Conservation (phyloP, 2,329 filamentous ascomycete species). For the Clarireedia paspali region DNA sequence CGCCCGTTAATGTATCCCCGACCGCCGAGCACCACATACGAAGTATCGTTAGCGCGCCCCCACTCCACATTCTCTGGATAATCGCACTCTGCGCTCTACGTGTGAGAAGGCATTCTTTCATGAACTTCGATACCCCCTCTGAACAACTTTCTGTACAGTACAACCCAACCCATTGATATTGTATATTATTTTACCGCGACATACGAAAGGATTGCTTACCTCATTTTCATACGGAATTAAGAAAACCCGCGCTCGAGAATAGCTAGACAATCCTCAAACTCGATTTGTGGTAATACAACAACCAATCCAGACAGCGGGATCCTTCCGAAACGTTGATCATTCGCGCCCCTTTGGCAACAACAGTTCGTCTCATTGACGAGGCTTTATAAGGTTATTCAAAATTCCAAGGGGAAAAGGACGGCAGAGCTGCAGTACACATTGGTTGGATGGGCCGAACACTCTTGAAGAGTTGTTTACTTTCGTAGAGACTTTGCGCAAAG, state of each 20-base stretch:
- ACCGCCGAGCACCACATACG: neutral
- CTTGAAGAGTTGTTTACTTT: neutral
- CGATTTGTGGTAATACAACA: neutral
- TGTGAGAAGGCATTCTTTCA: neutral
- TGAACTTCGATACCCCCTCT: neutral
- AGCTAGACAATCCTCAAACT: slow-evolving; percentile 4
- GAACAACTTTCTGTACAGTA: neutral
- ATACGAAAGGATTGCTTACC: neutral
- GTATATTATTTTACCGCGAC: no score
- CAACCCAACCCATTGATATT: no score
- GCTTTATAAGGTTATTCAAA: neutral
- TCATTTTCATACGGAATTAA: neutral
- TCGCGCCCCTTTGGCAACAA: neutral
- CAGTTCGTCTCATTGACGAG: neutral
- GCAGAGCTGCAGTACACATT: neutral
- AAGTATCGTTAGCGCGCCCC: neutral
- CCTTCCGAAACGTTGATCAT: slow-evolving; percentile 9
- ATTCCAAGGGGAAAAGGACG: neutral
- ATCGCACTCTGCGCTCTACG: neutral
- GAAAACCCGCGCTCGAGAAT: neutral
- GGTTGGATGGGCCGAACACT: neutral
- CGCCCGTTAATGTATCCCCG: neutral
- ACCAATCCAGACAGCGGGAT: neutral
- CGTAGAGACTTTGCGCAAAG: slow-evolving; percentile 1
- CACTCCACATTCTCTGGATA: slow-evolving; percentile 8